Evolutionary conservation across 495 filamentous ascomycete species (phyloP).

Genomic region (Zalerion maritima): DNA sequence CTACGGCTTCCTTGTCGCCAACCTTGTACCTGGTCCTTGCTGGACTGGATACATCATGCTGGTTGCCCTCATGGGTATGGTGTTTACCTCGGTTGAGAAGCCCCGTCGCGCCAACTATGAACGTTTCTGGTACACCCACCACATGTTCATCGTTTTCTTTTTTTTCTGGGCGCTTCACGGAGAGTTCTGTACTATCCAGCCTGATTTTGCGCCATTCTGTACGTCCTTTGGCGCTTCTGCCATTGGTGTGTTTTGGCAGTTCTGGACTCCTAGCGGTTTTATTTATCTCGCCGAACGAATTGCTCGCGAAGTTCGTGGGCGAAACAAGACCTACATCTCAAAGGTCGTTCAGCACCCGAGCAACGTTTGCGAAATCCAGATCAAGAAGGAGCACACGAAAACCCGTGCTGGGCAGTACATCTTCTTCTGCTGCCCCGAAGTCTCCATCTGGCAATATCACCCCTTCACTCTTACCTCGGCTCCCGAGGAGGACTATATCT

Average conservation of each 20-base stretch:
- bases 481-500: slow-evolving; percentile 71
- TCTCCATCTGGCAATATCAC: slow-evolving; percentile 68
- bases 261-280: slow-evolving; percentile 63
- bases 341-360: slow-evolving; percentile 75
- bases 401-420: slow-evolving; percentile 72
- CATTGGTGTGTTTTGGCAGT: slow-evolving; percentile 66
- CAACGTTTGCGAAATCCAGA: slow-evolving; percentile 72
- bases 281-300: slow-evolving; percentile 57
- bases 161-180: slow-evolving; percentile 72
- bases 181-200: slow-evolving; percentile 68
- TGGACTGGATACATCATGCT: slow-evolving; percentile 74
- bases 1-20: slow-evolving; percentile 52
- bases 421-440: slow-evolving; percentile 67
- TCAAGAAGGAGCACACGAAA: slow-evolving; percentile 68
- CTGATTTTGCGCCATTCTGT: slow-evolving; percentile 58
- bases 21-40: slow-evolving; percentile 59
- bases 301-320: slow-evolving; percentile 53
- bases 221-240: slow-evolving; percentile 40
- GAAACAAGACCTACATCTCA: slow-evolving; percentile 63
- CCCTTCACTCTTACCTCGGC: slow-evolving; percentile 68
- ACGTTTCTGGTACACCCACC: slow-evolving; percentile 69
- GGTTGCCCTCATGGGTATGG: slow-evolving; percentile 50
- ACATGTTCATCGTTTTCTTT: slow-evolving; percentile 67
- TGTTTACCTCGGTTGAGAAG: slow-evolving; percentile 53
- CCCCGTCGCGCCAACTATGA: slow-evolving; percentile 57